phyloP scores from a whole-genome alignment of 1,284 basidiomycete species.

The Ustilago xerochloae region DNA sequence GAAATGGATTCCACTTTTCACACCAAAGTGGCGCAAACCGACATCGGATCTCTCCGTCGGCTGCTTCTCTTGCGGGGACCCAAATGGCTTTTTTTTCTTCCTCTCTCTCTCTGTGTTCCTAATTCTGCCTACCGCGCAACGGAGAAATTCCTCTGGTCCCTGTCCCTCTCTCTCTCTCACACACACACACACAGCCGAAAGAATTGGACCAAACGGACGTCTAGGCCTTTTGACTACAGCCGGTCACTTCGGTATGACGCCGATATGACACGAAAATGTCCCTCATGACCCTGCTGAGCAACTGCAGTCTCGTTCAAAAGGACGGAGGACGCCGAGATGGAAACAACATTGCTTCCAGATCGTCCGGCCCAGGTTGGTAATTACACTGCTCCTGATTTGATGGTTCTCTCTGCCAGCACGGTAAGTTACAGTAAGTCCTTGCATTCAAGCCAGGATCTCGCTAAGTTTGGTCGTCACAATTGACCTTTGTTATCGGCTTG shows the following conservation, averaged over 20 bases:
- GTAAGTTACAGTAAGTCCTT: too few relatives aligned
- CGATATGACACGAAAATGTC: background rate
- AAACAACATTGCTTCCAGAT: too few relatives aligned
- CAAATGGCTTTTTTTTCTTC: too few relatives aligned
- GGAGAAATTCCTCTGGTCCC: background rate
- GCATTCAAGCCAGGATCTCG: too few relatives aligned
- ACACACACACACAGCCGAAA: background rate
- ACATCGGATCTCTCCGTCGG: constrained; percentile 17
- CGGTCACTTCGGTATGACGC: background rate
- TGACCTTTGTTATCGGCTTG: background rate
- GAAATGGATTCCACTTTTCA: background rate
- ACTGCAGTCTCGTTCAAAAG: too few relatives aligned
- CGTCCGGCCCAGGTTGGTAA: too few relatives aligned
- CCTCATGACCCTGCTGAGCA: background rate
- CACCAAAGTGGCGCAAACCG: constrained; percentile 2
- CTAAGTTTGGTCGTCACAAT: background rate
- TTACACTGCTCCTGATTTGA: too few relatives aligned
- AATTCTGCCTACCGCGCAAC: too few relatives aligned
- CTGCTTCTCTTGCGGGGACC: too few relatives aligned
- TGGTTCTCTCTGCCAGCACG: too few relatives aligned
- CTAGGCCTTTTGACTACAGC: background rate
- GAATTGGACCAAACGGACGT: constrained; percentile 1
- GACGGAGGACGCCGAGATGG: too few relatives aligned
- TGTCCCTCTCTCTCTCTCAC: background rate
- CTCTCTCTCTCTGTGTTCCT: too few relatives aligned